Base-by-base conservation (phyloP, 352 stramenopile species). In the Phytophthora citricola region DNA sequence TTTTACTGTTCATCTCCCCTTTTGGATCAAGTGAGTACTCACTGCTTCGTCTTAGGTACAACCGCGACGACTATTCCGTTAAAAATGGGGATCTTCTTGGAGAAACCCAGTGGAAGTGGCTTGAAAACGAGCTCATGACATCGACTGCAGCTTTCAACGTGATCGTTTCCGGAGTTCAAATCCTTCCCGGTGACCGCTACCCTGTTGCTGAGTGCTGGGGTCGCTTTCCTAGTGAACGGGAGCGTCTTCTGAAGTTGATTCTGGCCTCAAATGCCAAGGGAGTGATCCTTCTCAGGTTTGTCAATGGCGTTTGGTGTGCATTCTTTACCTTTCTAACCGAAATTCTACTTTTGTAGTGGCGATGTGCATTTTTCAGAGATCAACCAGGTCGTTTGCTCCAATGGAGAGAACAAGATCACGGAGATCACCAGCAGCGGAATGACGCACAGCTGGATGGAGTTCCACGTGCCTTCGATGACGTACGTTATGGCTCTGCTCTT, bases 291-390 rank as follows among this genome's bases (percentile, higher is more conserved):
- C 73, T 98, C 39, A 92, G 84, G 84, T 92, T 62, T 11, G 60
- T 60, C 12, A 53, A 10, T 45, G 69, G 29, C 38, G 26, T 52
- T 47, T 20, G 24, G 29, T 50, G 24, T 51, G n/a, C 26, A 44
- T 15, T 56, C 15, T 24, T 43, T 6, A 11, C 4, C 41, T 50
- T 4, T 51, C 14, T 63, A 53, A 58, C 54, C 11, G 85, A 12
- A 60, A 9, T 44, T n/a, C 26, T 31, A 57, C 65, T 2, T 46
- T 55, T 46, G 38, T 44, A 97, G 80, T 78, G 95, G 95, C 3
- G 95, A 98, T 73, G 92, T 98, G 1, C 94, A 98, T 62, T 97
- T 98, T 62, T 78, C 83, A 6, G 92, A 98, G 70, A 80, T 98
- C 64, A 92, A 97, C 66, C 87, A 97, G 54, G 95, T 98, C 40